Evolutionary conservation across 129 eudicot species (phyloP), one percentile per base, ranked within the genome.

Genomic region (Sambucus nigra): DNA sequence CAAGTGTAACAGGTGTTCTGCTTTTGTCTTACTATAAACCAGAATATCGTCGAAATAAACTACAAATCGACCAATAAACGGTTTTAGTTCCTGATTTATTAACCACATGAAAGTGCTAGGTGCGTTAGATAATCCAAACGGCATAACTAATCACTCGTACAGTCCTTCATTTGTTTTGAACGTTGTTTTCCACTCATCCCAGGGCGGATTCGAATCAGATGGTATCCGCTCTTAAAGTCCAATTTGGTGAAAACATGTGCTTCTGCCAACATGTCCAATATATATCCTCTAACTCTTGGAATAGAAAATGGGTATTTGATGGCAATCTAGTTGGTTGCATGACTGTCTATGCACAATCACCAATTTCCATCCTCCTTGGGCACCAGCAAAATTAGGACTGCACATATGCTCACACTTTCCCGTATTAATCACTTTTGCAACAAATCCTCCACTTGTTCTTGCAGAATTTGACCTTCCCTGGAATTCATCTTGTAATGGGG

Each of bases 161-260:
- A 65, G 35, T 8, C 63, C 63, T 8, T 19, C 51, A 3, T 33
- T 33, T 5, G 23, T 63, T 63, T 63, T 49, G 38, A 33, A 63
- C 4, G 68, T 15, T 4, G 52, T 64, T 41, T 42, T 64, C 61
- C 69, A 52, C 16, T 64, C 51, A 20, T 64, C 53, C 61, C 61
- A 17, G 47, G 39, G 5, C 61, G 16, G 9, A 64, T 64, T 5
- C 52, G 41, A 19, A 52, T 27, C n/a, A 48, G 67, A 19, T 49
- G 58, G 19, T 62, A 59, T 0, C 64, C 64, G 14, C 18, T 40
- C 27, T 48, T 19, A 5, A 51, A 13, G 17, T 63, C 68, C 3
- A 64, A 25, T 20, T 64, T 64, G 7, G 40, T 8, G 25, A 64
- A 52, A 0, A 53, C 15, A 0, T 32, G 5, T 2, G 50, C 13